Conservation (phyloP, 2,329 filamentous ascomycete genomes). For the Ophiostoma sp. region DNA sequence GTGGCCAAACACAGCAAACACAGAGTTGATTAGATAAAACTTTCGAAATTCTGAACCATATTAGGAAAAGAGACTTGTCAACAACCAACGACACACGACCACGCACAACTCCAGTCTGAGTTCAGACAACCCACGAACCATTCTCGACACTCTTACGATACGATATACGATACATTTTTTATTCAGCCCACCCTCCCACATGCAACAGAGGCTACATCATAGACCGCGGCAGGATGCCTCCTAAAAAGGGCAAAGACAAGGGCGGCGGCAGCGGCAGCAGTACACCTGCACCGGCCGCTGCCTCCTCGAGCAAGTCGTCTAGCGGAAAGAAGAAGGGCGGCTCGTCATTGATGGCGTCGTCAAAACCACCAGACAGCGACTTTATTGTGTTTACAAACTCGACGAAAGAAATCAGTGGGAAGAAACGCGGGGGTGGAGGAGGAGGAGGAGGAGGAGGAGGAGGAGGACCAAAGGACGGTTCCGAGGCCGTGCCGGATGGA, state of each 20-base stretch:
- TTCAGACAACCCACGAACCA: background rate
- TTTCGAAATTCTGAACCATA: background rate
- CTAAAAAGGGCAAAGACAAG: conserved; percentile 26
- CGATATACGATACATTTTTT: background rate
- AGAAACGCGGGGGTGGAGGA: conserved; percentile 37
- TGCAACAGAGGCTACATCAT: conserved; percentile 5
- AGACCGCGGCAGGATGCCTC: conserved; percentile 25
- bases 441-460: background rate
- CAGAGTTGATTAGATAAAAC: background rate
- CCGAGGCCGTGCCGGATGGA: conserved; percentile 38
- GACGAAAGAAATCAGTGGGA: conserved; percentile 50
- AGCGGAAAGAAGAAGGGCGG: conserved; percentile 27
- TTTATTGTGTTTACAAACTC: conserved; percentile 60
- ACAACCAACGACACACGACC: background rate
- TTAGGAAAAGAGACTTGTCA: background rate
- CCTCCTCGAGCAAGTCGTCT: conserved; percentile 6
- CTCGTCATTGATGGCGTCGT: conserved; percentile 25
- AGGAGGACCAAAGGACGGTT: background rate
- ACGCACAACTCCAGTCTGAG: background rate
- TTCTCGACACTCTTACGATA: background rate
- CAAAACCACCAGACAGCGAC: conserved; percentile 48
- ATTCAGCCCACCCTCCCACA: background rate
- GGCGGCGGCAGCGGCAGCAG: conserved; percentile 23
- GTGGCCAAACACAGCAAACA: background rate
- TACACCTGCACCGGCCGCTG: conserved; percentile 18